These are phyloP conservation scores for Pelargonium myrrhifolium DNA, from an alignment of 441 rosid species.

Conservation along the genomic window DNA sequence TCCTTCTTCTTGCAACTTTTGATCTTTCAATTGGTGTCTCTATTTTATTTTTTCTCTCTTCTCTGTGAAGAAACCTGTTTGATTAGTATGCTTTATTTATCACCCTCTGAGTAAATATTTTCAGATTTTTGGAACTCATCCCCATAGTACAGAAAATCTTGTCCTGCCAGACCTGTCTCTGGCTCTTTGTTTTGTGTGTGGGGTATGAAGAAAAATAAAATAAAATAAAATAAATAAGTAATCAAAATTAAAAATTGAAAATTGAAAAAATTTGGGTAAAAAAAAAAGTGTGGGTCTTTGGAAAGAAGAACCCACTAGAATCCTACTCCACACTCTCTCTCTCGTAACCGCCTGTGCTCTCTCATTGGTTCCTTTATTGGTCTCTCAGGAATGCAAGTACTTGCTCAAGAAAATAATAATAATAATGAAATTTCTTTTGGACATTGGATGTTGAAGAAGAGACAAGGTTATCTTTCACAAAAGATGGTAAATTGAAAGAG, in stretches of 20 bases:
- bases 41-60: no score
- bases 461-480: conserved; percentile 27
- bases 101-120: conserved; percentile 22
- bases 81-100: conserved; percentile 25
- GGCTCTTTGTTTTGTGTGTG: conserved; percentile 26
- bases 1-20: conserved; percentile 26
- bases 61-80: conserved; percentile 62
- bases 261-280: conserved; percentile 8
- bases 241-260: conserved; percentile 14
- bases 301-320: conserved; percentile 58
- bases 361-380: conserved; percentile 53
- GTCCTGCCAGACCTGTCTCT: conserved; percentile 48
- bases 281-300: conserved; percentile 29
- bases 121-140: conserved; percentile 21
- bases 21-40: conserved; percentile 41
- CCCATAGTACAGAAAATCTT: conserved; percentile 35
- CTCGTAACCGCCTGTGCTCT: conserved; percentile 77
- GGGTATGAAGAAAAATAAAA: conserved; percentile 26
- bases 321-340: conserved; percentile 62
- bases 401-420: conserved; percentile 17
- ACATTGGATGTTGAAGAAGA: conserved; percentile 20
- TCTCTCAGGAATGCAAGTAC: conserved; percentile 31
- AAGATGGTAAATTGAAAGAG: conserved; percentile 9
- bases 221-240: no score
- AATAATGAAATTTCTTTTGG: conserved; percentile 16